phyloP scores from a whole-genome alignment of 257 asterid genomes.

The Gentiana dahurica region DNA sequence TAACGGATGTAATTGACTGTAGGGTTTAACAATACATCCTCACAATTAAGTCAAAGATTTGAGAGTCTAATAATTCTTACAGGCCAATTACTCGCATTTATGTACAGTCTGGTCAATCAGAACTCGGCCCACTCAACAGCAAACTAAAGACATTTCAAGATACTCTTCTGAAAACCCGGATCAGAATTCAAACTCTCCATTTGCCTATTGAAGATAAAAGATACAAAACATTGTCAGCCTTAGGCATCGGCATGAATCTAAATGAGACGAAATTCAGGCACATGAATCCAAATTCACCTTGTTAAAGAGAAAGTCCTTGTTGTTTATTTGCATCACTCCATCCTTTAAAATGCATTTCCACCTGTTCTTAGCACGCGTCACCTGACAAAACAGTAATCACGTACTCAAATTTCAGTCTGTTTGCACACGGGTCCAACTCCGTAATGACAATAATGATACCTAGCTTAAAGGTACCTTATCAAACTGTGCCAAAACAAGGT shows the following conservation, averaged over 20 bases:
- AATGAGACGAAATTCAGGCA: background rate
- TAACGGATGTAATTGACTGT: too few relatives aligned
- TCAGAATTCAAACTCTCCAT: conserved; percentile 86
- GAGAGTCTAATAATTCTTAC: background rate
- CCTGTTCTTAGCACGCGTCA: conserved; percentile 95
- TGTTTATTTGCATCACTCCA: conserved; percentile 95
- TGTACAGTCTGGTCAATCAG: conserved; percentile 31
- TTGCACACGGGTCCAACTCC: background rate
- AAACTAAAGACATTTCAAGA: background rate
- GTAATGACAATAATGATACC: background rate
- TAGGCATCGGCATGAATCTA: background rate
- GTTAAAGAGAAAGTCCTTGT: conserved; percentile 76
- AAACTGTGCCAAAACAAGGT: conserved; percentile 90
- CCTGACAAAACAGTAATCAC: conserved; percentile 29
- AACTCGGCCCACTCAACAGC: conserved; percentile 18
- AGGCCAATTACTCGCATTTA: conserved; percentile 17
- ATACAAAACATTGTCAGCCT: background rate
- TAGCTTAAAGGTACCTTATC: conserved; percentile 48
- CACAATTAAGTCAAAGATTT: conserved; percentile 7
- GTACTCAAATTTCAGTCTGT: background rate
- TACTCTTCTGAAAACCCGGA: conserved; percentile 10
- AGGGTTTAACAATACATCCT: conserved; percentile 3
- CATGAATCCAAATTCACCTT: conserved; percentile 21
- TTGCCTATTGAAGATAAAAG: conserved; percentile 39
- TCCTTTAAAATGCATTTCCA: conserved; percentile 94